phyloP scores from a whole-genome alignment of 1,284 basidiomycete species.

The Lentinula novae-zelandiae region DNA sequence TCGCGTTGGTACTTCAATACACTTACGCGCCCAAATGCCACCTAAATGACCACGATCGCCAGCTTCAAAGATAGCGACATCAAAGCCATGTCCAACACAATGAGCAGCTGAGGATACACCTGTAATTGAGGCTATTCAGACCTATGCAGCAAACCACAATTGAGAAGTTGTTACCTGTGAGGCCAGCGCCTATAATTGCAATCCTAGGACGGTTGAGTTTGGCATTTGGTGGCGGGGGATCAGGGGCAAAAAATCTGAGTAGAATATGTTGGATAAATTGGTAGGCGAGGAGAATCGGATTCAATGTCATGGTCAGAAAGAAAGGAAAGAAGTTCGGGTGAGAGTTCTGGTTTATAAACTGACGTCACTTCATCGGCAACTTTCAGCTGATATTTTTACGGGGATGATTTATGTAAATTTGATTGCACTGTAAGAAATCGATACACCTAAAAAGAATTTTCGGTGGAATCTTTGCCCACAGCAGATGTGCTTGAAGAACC shows the following conservation, averaged over 20 bases:
- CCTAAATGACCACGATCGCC: constrained; percentile 31
- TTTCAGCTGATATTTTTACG: neutral
- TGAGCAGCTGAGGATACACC: constrained; percentile 34
- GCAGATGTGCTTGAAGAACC: constrained; percentile 82
- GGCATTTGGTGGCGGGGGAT: constrained; percentile 11
- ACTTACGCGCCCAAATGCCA: constrained; percentile 53
- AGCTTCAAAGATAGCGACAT: constrained; percentile 48
- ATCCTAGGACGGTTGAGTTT: constrained; percentile 27
- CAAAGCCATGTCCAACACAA: constrained; percentile 50
- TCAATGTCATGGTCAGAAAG: neutral
- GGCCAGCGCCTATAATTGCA: constrained; percentile 50
- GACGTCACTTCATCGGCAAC: neutral
- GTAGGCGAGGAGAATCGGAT: constrained; percentile 11
- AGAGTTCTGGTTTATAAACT: neutral
- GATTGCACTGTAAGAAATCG: neutral
- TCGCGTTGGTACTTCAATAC: neutral
- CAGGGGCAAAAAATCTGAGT: constrained; percentile 8
- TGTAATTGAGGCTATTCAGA: neutral
- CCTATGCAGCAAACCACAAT: neutral
- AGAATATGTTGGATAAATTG: constrained; percentile 10
- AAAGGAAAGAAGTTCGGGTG: neutral
- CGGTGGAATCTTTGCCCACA: constrained; percentile 82
- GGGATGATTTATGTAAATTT: neutral
- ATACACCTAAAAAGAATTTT: constrained; percentile 59
- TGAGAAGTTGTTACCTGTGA: constrained; percentile 28